phyloP scores from a whole-genome alignment of 805 yeast genomes.

The Candida sithepensis region DNA sequence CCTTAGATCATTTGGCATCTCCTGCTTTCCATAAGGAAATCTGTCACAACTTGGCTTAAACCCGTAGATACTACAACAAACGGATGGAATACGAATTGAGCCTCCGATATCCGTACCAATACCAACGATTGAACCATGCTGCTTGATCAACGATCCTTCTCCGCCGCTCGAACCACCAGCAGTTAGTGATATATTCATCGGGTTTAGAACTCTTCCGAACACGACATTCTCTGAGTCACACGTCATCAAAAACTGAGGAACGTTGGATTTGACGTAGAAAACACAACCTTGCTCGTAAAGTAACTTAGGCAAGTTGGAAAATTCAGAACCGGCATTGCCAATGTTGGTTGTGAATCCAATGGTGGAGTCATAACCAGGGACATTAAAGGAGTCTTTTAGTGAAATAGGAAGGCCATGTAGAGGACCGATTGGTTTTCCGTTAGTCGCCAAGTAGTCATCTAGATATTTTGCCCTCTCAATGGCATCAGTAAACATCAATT shows the following conservation, averaged over 20 bases:
- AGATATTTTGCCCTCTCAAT: slow-evolving; percentile 19
- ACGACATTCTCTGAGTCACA: slow-evolving; percentile 48
- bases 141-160: slow-evolving; percentile 54
- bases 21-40: slow-evolving; percentile 27
- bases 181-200: slow-evolving; percentile 46
- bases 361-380: slow-evolving; percentile 33
- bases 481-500: slow-evolving; percentile 24
- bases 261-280: slow-evolving; percentile 44
- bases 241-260: slow-evolving; percentile 59
- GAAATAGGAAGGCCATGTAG: slow-evolving; percentile 39
- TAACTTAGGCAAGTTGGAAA: slow-evolving; percentile 19
- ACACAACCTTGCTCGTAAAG: slow-evolving; percentile 30
- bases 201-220: slow-evolving; percentile 47
- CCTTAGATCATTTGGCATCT: slow-evolving; percentile 19
- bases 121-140: slow-evolving; percentile 54
- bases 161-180: slow-evolving; percentile 68
- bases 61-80: slow-evolving; percentile 52
- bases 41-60: slow-evolving; percentile 42
- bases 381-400: slow-evolving; percentile 45
- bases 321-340: slow-evolving; percentile 9
- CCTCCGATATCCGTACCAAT: slow-evolving; percentile 67
- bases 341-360: slow-evolving; percentile 16
- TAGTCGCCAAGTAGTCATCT: slow-evolving; percentile 11
- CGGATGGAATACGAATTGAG: slow-evolving; percentile 54
- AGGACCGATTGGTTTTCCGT: slow-evolving; percentile 19